Evolutionary conservation across 1,139 yeast genomes (phyloP), one percentile per base, ranked within the genome.

Genomic region (Magnusiomyces clavatus): DNA sequence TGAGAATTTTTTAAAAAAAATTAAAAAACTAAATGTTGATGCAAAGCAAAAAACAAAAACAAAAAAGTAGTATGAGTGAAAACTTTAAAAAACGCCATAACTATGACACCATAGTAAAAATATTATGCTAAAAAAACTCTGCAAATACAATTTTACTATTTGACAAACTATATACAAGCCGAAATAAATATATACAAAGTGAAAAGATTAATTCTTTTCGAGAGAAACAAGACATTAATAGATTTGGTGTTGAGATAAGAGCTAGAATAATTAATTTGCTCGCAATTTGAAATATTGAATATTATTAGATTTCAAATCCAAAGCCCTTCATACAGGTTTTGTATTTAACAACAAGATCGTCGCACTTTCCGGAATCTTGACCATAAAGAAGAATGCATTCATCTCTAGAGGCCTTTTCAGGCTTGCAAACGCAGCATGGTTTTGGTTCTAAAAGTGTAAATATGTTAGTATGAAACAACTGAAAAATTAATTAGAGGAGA

Each of bases 391-490:
- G 75, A 54, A 90, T 73, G 67, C 98, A 92, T 64, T 89, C 89
- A 64, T 92, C 98, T 64, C 98, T 78, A 29, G 71, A 67, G 58
- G 84, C 77, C 73, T 90, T 92, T 65, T 90, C 94, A 39, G 83
- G 86, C 60, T 83, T 78, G 69, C 98, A 92, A 35, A 92, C 97
- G 64, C 98, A 92, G 70, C 98, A 92, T 56, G 98, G 97, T 72
- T 90, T 92, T 59, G 94, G 94, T 66, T 86, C 56, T 53, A 39
- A 5, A 24, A 24, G 31, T 24, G 31, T 24, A 12, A 43, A 37
- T 24, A n/a, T 35, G 10, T 24, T 16, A 17, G 31, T 13, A 11
- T 44, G 8, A 24, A 24, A 24, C 31, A 8, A 8, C 31, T 8
- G 19, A 16, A 39, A n/a, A 39, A 39, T n/a, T n/a, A 8, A 37